Percentiles rank a stretch among this genome's conserved stretches.
phyloP scores from a whole-genome alignment of 2,329 filamentous ascomycete genomes.

The Incumbomyces lentus region DNA sequence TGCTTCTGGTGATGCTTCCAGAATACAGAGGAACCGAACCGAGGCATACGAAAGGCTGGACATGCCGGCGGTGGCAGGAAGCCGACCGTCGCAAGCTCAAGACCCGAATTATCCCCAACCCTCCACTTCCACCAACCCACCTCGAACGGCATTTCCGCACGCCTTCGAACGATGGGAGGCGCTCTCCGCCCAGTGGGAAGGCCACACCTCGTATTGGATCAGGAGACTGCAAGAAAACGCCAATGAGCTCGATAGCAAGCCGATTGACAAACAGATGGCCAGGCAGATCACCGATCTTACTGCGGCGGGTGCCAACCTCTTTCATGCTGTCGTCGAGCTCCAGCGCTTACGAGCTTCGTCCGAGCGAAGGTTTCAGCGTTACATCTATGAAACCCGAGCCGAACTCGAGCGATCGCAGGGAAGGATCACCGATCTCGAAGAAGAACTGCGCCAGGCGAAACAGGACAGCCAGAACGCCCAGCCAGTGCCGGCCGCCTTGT shows the following conservation, averaged over 20 bases:
- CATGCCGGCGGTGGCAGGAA: conserved; percentile 13
- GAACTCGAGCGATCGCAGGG: conserved; percentile 82
- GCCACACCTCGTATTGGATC: conserved; percentile 94
- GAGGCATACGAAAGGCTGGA: conserved; percentile 20
- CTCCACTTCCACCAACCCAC: background rate
- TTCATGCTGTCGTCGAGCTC: conserved; percentile 93
- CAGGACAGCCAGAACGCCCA: conserved; percentile 22
- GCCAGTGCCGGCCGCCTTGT: conserved; percentile 32
- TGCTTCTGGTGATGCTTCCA: conserved; percentile 8
- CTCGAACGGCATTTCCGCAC: conserved; percentile 54
- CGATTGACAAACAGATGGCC: conserved; percentile 76
- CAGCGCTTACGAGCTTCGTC: conserved; percentile 89
- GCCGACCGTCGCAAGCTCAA: conserved; percentile 23
- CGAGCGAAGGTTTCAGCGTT: conserved; percentile 93
- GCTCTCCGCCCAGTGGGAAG: conserved; percentile 94
- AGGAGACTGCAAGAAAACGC: conserved; percentile 83
- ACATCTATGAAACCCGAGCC: conserved; percentile 90
- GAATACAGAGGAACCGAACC: conserved; percentile 17
- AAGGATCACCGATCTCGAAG: conserved; percentile 67
- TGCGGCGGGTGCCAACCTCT: conserved; percentile 89
- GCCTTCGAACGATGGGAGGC: conserved; percentile 98
- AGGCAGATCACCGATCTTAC: conserved; percentile 96
- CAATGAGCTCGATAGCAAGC: conserved; percentile 70
- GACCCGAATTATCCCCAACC: conserved; percentile 10
- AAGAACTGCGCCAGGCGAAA: conserved; percentile 23